Base-by-base conservation (phyloP, 805 yeast species). In the Kurtzmaniella fragi region DNA sequence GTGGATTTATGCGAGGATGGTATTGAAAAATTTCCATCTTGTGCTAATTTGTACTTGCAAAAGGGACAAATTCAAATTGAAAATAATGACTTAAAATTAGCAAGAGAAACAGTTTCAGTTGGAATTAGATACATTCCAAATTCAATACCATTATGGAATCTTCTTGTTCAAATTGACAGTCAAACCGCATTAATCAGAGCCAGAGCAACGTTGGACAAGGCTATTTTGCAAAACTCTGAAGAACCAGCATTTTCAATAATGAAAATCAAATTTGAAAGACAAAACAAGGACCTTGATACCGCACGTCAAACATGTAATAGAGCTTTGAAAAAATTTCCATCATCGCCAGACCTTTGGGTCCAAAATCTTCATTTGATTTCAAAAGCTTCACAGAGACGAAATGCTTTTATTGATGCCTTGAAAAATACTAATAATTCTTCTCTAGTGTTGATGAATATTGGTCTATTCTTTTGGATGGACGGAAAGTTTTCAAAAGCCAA, bases 141-240 rank as follows among this genome's bases (percentile, higher is more conserved):
- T 0, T 61, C 63, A 3, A 53, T 67, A 0, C 42, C 53, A 2
- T 43, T 89, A 7, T 86, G 95, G 90, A 55, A 76, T 2, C 43
- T 61, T 5, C 52, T 78, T 6, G 67, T 9, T 44, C 77, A 71
- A 43, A 35, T 45, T 1, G 44, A 54, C 1, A 49, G 71, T 9
- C 65, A 66, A 1, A 64, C 70, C 2, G 42, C 67, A 28, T 11
- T 11, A 1, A 71, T 80, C 2, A 67, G 77, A 42, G 88, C 95
- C 0, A 73, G 96, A 43, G 80, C 95, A 0, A 65, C 74, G 1
- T 59, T 89, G 16, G 96, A 88, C 48, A 62, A 77, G 17, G 93
- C 84, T 0, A 54, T 84, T 6, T 45, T 78, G 12, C 63, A 66
- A 17, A 75, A 72, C 40, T 77, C 81, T 0, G 50, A 60, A 5